Evolutionary conservation across 345 rosid species (phyloP), one percentile per base, ranked within the genome.

Genomic region (Brassica rapa): DNA sequence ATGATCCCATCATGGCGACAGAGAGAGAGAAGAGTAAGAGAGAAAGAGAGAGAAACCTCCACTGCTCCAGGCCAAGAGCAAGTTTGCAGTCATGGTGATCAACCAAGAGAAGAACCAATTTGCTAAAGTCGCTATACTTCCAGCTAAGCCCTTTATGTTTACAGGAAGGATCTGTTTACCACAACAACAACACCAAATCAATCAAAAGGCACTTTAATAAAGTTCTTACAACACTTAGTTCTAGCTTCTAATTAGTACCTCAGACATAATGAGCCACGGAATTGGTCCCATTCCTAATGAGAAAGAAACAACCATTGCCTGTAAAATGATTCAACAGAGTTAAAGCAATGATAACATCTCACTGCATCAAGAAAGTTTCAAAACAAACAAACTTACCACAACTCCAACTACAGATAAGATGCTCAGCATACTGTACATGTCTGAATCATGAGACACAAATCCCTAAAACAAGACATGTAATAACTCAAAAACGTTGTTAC

Each of bases 191-290:
- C 72, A 79, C 21, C 71, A 66, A 39, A 24, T 35, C 23, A 62
- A 32, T 5, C 46, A 74, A 39, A 24, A 71, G 23, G 11, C 23
- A 6, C 53, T 23, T 67, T 16, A 32, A 33, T 72, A 5, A 49
- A 24, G 9, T 43, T 64, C 16, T 70, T 37, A 24, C 68, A 55
- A 57, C 21, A 43, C 29, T 24, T 11, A 2, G 57, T 53, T 53
- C 21, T 15, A 15, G 15, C 3, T 51, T 5, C 2, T 41, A 10
- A 41, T 3, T 19, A 57, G 25, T 84, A 95, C 99, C 99, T 95
- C 99, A 1, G 98, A 95, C 99, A 93, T 95, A 80, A 95, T 93
- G 76, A 95, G 14, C 99, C 99, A 95, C 8, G 98, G 99, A 79
- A 95, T 90, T 4, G 99, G 86, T 27, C 99, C 99, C 81, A 93